Evolutionary conservation across 2,329 filamentous ascomycete species (phyloP), one percentile per base, ranked within the genome.

Genomic region (Apiospora kogelbergensis): DNA sequence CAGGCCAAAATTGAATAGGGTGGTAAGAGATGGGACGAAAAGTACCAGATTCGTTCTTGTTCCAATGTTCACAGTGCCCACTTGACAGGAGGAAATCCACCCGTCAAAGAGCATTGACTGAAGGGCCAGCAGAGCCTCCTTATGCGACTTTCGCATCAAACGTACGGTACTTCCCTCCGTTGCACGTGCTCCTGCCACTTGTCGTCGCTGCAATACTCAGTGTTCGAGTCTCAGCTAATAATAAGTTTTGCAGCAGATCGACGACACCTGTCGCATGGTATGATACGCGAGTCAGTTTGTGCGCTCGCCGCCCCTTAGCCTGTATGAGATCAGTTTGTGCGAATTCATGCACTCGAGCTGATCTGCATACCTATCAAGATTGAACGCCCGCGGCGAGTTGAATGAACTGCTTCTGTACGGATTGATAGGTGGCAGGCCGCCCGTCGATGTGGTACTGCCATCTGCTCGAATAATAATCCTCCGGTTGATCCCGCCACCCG

Each of bases 241-340:
- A 60, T 60, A 60, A 60, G 30, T 60, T 60, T 60, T 33, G 48
- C 26, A 33, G 53, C 48, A 17, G 48, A 33, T 64, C 60, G 63
- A 64, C 63, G 37, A 65, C 63, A 13, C 63, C 37, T 24, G 37
- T 30, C 37, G 41, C 63, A 65, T 44, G 22, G 63, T n/a, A 40
- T 11, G 9, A 15, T 17, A 60, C 53, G 26, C 65, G 65, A 46
- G 65, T 66, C 65, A 66, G 65, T 24, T 53, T 17, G 44, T 60
- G 57, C 57, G 26, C 69, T 67, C 60, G 24, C 37, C 65, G 63
- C 57, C 65, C 69, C 69, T 69, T 69, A 37, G 22, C 45, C 22
- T 69, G 68, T 70, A 63, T 66, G 69, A 70, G 65, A 44, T 37
- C 64, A 42, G 68, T 69, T 63, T 63, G 64, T 66, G 68, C 41